Conservation (phyloP, 371 early-diverging fungal species). For the Choanephora cucurbitarum region DNA sequence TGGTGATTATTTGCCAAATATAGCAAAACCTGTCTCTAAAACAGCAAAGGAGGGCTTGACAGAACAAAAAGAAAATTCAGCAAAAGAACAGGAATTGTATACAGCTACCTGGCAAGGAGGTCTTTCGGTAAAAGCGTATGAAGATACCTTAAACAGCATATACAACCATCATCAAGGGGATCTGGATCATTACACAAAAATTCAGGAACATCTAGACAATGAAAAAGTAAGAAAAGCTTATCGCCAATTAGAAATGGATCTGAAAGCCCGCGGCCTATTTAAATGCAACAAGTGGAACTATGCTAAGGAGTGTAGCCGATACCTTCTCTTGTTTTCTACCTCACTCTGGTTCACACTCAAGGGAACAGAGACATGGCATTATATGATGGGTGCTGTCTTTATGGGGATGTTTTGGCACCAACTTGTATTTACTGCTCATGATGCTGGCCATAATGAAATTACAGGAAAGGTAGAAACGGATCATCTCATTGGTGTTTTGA, state of each 20-base stretch:
- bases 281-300: conserved; percentile 80
- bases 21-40: background rate
- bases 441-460: conserved; percentile 93
- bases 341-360: conserved; percentile 67
- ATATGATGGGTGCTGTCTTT: conserved; percentile 59
- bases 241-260: conserved; percentile 63
- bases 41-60: background rate
- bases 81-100: conserved; percentile 3
- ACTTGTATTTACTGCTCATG: conserved; percentile 90
- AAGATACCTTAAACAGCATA: conserved; percentile 36
- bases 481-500: conserved; percentile 76
- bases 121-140: conserved; percentile 35
- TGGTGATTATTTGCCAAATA: conserved; percentile 58
- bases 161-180: conserved; percentile 27
- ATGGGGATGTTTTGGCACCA: conserved; percentile 91
- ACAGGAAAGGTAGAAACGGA: conserved; percentile 77
- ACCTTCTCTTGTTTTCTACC: conserved; percentile 56
- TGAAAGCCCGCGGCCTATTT: conserved; percentile 67
- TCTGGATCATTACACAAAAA: conserved; percentile 14
- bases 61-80: background rate
- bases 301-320: conserved; percentile 72
- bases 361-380: conserved; percentile 64
- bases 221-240: conserved; percentile 57
- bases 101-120: conserved; percentile 38
- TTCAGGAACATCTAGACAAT: conserved; percentile 37